phyloP scores from a whole-genome alignment of 257 asterid species.

The Solanum paucissectum region DNA sequence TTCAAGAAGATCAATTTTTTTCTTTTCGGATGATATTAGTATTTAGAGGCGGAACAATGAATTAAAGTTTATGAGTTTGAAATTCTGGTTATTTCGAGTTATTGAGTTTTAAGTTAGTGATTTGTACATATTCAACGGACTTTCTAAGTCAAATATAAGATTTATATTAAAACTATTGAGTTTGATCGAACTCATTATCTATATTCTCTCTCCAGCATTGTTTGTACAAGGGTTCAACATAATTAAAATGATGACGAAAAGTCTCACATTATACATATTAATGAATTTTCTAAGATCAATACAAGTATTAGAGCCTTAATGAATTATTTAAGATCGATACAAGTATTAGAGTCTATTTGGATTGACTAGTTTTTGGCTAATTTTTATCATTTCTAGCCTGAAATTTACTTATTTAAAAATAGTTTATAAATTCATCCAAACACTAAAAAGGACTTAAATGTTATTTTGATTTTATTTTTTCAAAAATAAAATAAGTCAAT shows the following conservation, averaged over 20 bases:
- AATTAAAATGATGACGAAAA: not conserved
- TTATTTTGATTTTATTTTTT: too few relatives aligned
- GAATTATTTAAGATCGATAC: not conserved
- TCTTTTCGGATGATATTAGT: not conserved
- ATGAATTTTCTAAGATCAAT: not conserved
- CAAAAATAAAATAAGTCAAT: too few relatives aligned
- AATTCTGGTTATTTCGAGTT: not conserved
- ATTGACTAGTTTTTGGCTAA: not conserved
- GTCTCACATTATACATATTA: not conserved
- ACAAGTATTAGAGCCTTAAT: not conserved
- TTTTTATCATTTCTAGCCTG: too few relatives aligned
- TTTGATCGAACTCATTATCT: not conserved
- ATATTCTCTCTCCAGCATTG: not conserved
- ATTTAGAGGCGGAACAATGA: not conserved
- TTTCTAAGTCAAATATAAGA: not conserved
- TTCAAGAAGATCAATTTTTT: not conserved
- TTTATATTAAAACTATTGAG: not conserved
- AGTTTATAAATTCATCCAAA: too few relatives aligned
- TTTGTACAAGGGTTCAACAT: not conserved
- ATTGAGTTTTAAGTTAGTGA: not conserved
- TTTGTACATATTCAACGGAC: not conserved
- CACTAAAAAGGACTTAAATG: too few relatives aligned
- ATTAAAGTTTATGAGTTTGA: not conserved
- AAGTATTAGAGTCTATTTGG: not conserved
- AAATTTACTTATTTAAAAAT: too few relatives aligned